These are phyloP conservation scores for Obba rivulosa DNA, from an alignment of 768 basidiomycete genomes.

Conservation along the genomic window DNA sequence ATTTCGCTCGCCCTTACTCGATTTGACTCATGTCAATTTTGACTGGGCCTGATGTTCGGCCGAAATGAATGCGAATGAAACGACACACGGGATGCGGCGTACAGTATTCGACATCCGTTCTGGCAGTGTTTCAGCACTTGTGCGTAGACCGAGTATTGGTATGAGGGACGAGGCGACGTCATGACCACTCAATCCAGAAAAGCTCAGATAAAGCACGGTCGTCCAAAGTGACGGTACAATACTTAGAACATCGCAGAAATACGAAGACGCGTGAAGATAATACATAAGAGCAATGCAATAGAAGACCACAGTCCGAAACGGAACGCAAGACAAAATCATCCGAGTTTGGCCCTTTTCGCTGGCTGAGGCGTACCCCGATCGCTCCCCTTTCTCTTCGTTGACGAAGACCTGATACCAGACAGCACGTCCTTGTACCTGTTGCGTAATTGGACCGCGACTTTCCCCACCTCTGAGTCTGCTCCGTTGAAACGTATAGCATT, in stretches of 20 bases:
- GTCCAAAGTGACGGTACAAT: no score
- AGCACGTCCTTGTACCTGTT: slow-evolving; percentile 52
- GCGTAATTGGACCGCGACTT: slow-evolving; percentile 45
- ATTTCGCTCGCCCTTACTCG: no score
- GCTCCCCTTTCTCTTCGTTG: slow-evolving; percentile 63
- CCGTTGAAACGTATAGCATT: slow-evolving; percentile 93
- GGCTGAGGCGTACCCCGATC: slow-evolving; percentile 57
- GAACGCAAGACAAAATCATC: slow-evolving; percentile 28
- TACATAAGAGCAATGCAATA: slow-evolving; percentile 5
- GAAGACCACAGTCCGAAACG: slow-evolving; percentile 8
- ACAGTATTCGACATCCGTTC: no score
- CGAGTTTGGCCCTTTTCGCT: slow-evolving; percentile 58
- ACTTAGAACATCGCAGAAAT: not conserved
- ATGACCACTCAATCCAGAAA: no score
- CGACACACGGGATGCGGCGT: no score
- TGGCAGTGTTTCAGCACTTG: no score
- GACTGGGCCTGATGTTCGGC: no score
- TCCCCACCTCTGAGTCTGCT: slow-evolving; percentile 71
- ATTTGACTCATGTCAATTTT: no score
- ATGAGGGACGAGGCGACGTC: no score
- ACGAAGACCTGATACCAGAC: slow-evolving; percentile 40
- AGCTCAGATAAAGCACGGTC: no score
- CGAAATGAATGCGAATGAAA: no score
- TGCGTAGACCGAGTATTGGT: no score
- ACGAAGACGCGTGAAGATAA: not conserved